phyloP scores from a whole-genome alignment of 371 early-diverging fungal species.

The Umbelopsis sp. region DNA sequence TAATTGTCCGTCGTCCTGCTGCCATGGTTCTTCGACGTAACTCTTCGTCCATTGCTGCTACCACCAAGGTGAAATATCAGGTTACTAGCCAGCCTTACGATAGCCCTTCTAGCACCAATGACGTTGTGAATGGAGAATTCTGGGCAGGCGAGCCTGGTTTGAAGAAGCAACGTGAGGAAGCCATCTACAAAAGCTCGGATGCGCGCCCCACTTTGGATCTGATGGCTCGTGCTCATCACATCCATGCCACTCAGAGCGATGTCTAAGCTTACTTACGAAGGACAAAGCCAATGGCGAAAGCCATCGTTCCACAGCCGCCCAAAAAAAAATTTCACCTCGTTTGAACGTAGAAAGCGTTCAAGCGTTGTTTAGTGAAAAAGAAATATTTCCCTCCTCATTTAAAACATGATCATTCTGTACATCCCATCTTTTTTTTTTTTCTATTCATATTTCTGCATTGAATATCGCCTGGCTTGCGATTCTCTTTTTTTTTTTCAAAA shows the following conservation, averaged over 20 bases:
- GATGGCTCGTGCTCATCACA: constrained; percentile 17
- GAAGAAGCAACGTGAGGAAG: constrained; percentile 9
- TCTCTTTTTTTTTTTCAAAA: neutral
- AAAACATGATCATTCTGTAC: neutral
- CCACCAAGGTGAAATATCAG: neutral
- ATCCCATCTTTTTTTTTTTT: neutral
- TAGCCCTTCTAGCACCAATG: neutral
- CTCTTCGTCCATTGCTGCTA: neutral
- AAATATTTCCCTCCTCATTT: neutral
- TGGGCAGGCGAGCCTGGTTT: constrained; percentile 9
- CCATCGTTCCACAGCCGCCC: no score
- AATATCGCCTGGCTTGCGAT: constrained; percentile 3
- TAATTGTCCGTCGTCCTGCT: neutral
- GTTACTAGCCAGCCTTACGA: constrained; percentile 4
- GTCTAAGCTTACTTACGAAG: neutral
- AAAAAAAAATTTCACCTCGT: no score
- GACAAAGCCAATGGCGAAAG: neutral
- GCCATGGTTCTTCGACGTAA: neutral
- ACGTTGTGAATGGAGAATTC: constrained; percentile 11
- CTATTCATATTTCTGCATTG: neutral
- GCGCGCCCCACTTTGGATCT: constrained; percentile 6
- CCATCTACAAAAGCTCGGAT: constrained; percentile 1
- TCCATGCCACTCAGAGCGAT: neutral
- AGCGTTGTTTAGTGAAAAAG: no score
- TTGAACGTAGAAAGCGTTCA: no score